A percentile compares a stretch with the other conserved stretches of the same genome.
phyloP scores from a whole-genome alignment of 352 stramenopile genomes.

The Elongisporangium senticosum region DNA sequence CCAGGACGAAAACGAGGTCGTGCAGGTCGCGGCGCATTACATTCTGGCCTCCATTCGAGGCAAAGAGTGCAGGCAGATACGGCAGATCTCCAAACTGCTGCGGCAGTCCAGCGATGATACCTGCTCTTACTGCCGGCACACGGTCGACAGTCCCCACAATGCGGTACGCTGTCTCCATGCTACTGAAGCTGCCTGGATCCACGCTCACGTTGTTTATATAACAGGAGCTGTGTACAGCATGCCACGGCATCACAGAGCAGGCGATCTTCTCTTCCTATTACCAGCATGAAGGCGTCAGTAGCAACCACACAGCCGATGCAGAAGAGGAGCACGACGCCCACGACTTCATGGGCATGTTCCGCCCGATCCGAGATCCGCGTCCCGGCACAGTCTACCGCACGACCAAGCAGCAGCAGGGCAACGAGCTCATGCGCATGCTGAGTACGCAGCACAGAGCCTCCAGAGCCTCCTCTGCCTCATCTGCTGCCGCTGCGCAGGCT shows the following conservation, averaged over 20 bases:
- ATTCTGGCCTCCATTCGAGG: conserved; percentile 38
- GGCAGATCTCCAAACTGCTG: conserved; percentile 43
- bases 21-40: conserved; percentile 22
- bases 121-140: background rate
- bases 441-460: conserved; percentile 13
- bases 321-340: background rate
- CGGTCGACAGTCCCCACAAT: background rate
- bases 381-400: conserved; percentile 33
- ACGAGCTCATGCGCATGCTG: conserved; percentile 58
- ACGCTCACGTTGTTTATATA: background rate
- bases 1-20: conserved; percentile 11
- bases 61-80: conserved; percentile 44
- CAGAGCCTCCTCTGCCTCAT: conserved; percentile 11
- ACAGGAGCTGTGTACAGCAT: background rate
- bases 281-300: background rate
- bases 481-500: background rate
- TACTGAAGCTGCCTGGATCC: no score
- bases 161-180: background rate
- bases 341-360: conserved; percentile 35
- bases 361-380: conserved; percentile 44
- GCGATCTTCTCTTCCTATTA: background rate
- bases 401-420: conserved; percentile 28
- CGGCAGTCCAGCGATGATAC: conserved; percentile 23
- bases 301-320: background rate
- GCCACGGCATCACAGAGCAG: background rate